phyloP scores from a whole-genome alignment of 768 basidiomycete species.

The Lactarius indigo region DNA sequence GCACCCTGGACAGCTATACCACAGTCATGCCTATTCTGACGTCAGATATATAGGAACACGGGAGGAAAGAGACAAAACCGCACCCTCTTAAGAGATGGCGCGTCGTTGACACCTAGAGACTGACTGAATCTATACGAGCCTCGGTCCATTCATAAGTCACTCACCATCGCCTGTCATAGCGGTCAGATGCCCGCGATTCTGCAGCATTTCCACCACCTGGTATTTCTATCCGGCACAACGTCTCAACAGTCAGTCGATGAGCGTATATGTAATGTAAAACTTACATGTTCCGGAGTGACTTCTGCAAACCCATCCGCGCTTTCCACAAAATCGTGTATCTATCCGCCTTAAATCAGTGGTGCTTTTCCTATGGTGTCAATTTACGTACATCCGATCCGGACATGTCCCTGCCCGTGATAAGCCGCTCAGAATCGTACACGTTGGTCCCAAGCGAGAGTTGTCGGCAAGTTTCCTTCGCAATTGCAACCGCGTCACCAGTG shows the following conservation, averaged over 20 bases:
- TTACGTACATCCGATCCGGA: slow-evolving; percentile 36
- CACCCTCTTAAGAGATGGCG: slow-evolving; percentile 35
- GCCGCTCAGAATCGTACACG: slow-evolving; percentile 43
- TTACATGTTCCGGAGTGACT: slow-evolving; percentile 46
- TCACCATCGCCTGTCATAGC: slow-evolving; percentile 44
- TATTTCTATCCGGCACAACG: slow-evolving; percentile 24
- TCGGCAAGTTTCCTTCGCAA: slow-evolving; percentile 46
- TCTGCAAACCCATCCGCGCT: slow-evolving; percentile 50
- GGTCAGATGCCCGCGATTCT: slow-evolving; percentile 39
- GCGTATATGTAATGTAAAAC: slow-evolving; percentile 10
- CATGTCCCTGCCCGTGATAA: slow-evolving; percentile 41
- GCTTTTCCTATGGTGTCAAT: neutral
- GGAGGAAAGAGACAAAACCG: slow-evolving; percentile 22
- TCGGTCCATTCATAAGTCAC: slow-evolving; percentile 6
- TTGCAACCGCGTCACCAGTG: slow-evolving; percentile 49
- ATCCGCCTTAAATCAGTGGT: neutral
- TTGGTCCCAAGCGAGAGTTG: slow-evolving; percentile 44
- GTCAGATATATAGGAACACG: neutral
- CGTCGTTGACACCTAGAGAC: slow-evolving; percentile 30
- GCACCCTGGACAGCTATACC: slow-evolving; percentile 44
- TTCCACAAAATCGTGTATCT: slow-evolving; percentile 44
- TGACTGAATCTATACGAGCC: neutral
- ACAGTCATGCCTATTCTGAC: slow-evolving; percentile 30
- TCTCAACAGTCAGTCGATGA: neutral
- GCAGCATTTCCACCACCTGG: slow-evolving; percentile 39